Evolutionary conservation across 164 flowering plant species (phyloP).

Genomic region (Platanus orientalis): DNA sequence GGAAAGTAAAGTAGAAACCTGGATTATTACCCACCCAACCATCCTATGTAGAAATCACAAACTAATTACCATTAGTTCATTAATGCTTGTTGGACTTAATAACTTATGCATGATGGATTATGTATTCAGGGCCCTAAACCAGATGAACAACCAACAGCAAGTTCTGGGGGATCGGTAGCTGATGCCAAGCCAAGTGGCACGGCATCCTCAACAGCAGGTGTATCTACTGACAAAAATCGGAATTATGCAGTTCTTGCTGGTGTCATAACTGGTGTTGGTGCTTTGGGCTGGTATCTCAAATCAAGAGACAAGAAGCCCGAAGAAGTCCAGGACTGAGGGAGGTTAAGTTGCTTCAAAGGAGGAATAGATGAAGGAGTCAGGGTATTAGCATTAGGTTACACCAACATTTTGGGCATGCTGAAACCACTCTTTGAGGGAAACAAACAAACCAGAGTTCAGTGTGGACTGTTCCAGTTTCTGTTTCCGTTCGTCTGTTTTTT

Average conservation of each 20-base stretch:
- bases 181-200: conserved; percentile 41
- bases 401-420: no score
- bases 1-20: no score
- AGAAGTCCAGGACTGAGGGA: conserved; percentile 66
- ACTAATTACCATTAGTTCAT: no score
- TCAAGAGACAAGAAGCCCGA: conserved; percentile 50
- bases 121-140: conserved; percentile 63
- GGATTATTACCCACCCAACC: no score
- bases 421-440: not conserved
- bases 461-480: not conserved
- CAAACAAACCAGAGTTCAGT: not conserved
- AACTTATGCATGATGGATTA: not conserved
- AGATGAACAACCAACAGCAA: conserved; percentile 43
- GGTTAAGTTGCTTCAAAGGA: conserved; percentile 1
- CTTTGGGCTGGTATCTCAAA: conserved; percentile 71
- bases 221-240: conserved; percentile 63
- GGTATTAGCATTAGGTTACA: not conserved
- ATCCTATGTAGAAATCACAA: no score
- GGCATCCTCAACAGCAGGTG: conserved; percentile 44
- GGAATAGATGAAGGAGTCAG: conserved; percentile 9
- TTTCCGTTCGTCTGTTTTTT: not conserved
- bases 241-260: conserved; percentile 86
- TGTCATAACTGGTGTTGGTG: conserved; percentile 39
- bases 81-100: no score
- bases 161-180: conserved; percentile 33